Evolutionary conservation across 805 yeast species (phyloP).

Genomic region (Lachancea dasiensis): DNA sequence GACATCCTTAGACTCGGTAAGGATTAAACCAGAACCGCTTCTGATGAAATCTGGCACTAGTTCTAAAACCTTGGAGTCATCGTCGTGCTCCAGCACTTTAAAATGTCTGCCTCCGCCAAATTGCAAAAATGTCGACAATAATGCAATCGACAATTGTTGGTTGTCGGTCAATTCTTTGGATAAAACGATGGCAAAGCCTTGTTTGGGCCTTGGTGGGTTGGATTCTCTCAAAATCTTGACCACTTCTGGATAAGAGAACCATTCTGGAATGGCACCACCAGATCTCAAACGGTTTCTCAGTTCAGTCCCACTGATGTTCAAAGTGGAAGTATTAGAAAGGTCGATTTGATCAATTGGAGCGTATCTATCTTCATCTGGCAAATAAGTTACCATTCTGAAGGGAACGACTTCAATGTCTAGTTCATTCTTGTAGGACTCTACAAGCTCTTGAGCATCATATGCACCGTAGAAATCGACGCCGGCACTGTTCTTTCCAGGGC

Average conservation of each 20-base stretch:
- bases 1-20: constrained; percentile 33
- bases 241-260: constrained; percentile 97
- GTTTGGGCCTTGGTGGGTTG: constrained; percentile 84
- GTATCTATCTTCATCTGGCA: constrained; percentile 92
- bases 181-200: constrained; percentile 79
- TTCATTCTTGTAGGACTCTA: constrained; percentile 68
- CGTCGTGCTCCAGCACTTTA: constrained; percentile 49
- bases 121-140: constrained; percentile 87
- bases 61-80: constrained; percentile 66
- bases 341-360: constrained; percentile 93
- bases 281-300: constrained; percentile 79
- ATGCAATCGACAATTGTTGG: constrained; percentile 68
- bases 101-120: constrained; percentile 74
- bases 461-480: constrained; percentile 97
- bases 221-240: constrained; percentile 85
- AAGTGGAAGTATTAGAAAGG: constrained; percentile 61
- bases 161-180: constrained; percentile 56
- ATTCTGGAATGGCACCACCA: constrained; percentile 86
- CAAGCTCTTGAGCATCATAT: constrained; percentile 90
- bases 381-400: constrained; percentile 92
- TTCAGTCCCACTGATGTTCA: constrained; percentile 93
- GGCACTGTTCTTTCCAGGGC: constrained; percentile 83
- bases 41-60: constrained; percentile 38
- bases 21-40: constrained; percentile 89
- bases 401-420: constrained; percentile 88